phyloP scores from a whole-genome alignment of 495 filamentous ascomycete species.

The Lasiosphaeria hispida region DNA sequence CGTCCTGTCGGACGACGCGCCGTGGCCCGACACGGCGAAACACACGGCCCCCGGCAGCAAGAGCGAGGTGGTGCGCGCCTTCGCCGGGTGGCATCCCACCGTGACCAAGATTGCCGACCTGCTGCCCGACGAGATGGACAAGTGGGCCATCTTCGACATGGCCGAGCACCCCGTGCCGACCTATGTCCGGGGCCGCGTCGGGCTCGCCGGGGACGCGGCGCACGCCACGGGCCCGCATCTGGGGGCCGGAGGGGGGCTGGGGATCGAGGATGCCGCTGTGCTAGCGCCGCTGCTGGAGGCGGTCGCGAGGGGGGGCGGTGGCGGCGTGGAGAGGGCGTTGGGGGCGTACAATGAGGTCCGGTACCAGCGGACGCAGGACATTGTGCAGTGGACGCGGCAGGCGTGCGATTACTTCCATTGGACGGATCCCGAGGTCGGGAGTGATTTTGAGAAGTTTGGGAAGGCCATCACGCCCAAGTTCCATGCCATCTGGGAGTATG shows the following conservation, averaged over 20 bases:
- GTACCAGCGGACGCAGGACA: conserved; percentile 38
- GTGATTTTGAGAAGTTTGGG: conserved; percentile 33
- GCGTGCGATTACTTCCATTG: conserved; percentile 43
- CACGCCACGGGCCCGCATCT: conserved; percentile 46
- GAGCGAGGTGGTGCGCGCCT: conserved; percentile 32
- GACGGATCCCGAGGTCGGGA: conserved; percentile 26
- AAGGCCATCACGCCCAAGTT: conserved; percentile 28
- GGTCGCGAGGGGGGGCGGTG: conserved; percentile 4
- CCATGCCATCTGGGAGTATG: conserved; percentile 41
- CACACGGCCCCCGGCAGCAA: conserved; percentile 34
- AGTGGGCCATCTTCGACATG: conserved; percentile 58
- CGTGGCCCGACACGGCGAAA: conserved; percentile 33
- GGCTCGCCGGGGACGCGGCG: conserved; percentile 49
- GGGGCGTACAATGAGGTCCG: conserved; percentile 35
- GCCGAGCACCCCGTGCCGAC: conserved; percentile 39
- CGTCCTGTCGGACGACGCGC: conserved; percentile 35
- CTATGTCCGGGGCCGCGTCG: conserved; percentile 41
- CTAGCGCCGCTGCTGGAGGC: conserved; percentile 40
- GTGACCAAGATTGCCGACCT: conserved; percentile 41
- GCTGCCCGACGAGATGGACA: conserved; percentile 46
- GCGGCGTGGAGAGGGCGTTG: conserved; percentile 33
- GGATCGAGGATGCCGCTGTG: conserved; percentile 53
- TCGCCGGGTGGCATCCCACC: conserved; percentile 37
- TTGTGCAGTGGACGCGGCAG: conserved; percentile 34
- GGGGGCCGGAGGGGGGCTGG: conserved; percentile 55